These are phyloP conservation scores for Solanum infundibuliforme DNA, from an alignment of 257 asterid species.

Conservation along the genomic window DNA sequence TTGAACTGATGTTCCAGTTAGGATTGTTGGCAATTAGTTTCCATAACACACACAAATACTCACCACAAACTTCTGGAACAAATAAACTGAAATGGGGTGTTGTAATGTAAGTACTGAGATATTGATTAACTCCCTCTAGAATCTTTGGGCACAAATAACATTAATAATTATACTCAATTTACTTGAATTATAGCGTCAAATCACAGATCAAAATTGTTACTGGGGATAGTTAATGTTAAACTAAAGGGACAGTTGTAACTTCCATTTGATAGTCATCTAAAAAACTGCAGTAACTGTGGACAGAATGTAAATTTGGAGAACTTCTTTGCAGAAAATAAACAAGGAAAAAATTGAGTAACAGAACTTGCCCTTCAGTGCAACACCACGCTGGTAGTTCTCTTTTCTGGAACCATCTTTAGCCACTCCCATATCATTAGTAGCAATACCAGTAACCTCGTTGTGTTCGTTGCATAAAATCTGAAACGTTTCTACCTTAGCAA, in stretches of 20 bases:
- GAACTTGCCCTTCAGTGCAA: slow-evolving; percentile 74
- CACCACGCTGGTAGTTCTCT: slow-evolving; percentile 84
- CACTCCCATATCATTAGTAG: slow-evolving; percentile 97
- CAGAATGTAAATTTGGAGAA: not conserved
- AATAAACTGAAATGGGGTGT: not conserved
- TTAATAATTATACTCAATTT: not conserved
- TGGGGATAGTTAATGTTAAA: not conserved
- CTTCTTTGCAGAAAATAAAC: not conserved
- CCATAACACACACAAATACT: not conserved
- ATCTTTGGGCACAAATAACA: not conserved
- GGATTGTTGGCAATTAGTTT: not conserved
- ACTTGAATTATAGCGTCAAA: not conserved
- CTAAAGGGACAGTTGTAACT: not conserved
- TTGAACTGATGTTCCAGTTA: not conserved
- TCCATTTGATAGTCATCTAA: not conserved
- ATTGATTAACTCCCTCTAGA: not conserved
- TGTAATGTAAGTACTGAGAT: not conserved
- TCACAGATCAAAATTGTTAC: not conserved
- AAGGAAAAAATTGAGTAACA: not conserved
- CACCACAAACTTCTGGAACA: not conserved
- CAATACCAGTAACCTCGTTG: slow-evolving; percentile 76
- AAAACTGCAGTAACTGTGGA: not conserved
- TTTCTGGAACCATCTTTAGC: slow-evolving; percentile 79
- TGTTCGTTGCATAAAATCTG: slow-evolving; percentile 61
- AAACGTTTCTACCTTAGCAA: not conserved